Percentiles rank a stretch among this genome's conserved stretches.
Conservation (phyloP, 768 basidiomycete genomes). For the Pilatotrama ljubarskyi region DNA sequence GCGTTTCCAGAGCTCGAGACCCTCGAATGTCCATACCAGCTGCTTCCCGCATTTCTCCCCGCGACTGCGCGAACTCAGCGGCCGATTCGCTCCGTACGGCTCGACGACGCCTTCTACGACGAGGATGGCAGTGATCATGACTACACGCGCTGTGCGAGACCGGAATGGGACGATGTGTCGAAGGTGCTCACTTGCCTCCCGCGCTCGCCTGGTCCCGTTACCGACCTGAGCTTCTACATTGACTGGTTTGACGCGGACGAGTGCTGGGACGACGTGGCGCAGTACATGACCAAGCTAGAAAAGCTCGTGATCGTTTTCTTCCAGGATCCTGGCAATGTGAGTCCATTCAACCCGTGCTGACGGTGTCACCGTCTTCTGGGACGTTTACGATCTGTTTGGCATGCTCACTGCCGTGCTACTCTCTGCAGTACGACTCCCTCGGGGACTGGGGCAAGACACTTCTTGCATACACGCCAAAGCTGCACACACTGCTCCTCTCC, state of each 20-base stretch:
- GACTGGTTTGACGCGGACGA: not conserved
- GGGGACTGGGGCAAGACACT: not conserved
- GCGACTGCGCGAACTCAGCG: not conserved
- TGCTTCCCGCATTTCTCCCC: not conserved
- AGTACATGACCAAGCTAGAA: not conserved
- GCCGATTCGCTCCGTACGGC: not conserved
- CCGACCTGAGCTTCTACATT: not conserved
- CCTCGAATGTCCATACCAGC: not conserved
- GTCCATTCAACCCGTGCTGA: not conserved
- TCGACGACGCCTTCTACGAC: not conserved
- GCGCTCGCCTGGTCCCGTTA: not conserved
- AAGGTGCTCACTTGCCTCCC: not conserved
- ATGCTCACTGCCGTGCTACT: not conserved
- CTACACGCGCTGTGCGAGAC: not conserved
- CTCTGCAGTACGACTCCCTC: not conserved
- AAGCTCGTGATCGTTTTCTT: not conserved
- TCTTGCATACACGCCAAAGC: not conserved
- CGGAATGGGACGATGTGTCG: not conserved
- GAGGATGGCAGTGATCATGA: not conserved
- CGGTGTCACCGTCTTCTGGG: not conserved
- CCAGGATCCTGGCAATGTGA: not conserved
- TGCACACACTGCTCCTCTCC: not conserved
- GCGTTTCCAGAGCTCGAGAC: not conserved
- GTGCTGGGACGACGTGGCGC: not conserved
- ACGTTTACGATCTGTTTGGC: not conserved